Evolutionary conservation across 352 stramenopile genomes (phyloP), one percentile per base, ranked within the genome.

Genomic region (Pythium brachiatum): DNA sequence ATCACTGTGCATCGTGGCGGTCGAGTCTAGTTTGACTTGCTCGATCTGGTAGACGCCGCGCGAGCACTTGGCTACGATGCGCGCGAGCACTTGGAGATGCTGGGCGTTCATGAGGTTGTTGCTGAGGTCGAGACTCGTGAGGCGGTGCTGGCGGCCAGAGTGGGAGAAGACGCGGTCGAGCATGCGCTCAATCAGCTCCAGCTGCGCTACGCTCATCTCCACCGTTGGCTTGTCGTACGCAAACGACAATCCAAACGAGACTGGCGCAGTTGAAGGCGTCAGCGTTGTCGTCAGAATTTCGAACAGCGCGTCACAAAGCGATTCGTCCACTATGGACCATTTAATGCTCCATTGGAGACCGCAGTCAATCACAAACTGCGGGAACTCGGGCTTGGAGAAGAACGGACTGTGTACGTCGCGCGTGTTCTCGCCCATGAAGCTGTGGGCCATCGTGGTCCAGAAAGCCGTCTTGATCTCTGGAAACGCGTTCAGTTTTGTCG

Each of bases 31-130:
- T 5, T 16, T 34, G 13, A 62, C 7, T 20, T 62, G 27, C 23
- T 55, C 31, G 16, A 62, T 16, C 16, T 48, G 43, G 44, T 55
- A 55, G 15, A 46, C 15, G 38, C 38, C 38, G 38, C 13, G 26
- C 8, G 16, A 34, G 21, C 41, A 62, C 44, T 62, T 55, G 43
- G 29, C 27, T 12, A 57, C 27, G 8, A 71, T 63, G 32, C 64
- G 38, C 13, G 64, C 48, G 6, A 64, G 3, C 15, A 68, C 59
- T 9, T 41, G 23, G 2, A 71, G 41, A 5, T 71, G 58, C 13
- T 16, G 31, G 20, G n/a, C 1, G 5, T 31, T 44, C 52, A 71
- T 38, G 15, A 4, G 0, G 16, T 68, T 50, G 3, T 46, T 12
- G 9, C 44, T 60, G 3, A 68, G 26, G 7, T 62, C n/a, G 25